Base-by-base conservation (phyloP, 116 monocot species). In the Zostera marina region DNA sequence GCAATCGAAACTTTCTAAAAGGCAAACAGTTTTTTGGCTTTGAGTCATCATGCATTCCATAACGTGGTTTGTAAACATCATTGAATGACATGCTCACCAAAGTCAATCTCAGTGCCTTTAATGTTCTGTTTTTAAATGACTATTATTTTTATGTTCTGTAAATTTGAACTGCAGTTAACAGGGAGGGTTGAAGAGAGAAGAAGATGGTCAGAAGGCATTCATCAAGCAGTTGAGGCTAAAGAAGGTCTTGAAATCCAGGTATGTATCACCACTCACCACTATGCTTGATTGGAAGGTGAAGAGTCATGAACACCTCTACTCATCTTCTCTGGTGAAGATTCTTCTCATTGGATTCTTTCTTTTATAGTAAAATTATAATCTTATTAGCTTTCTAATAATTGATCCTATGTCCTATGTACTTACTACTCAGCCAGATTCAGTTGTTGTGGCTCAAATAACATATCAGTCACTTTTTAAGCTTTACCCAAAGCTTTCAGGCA, bases 191-290 rank as follows among this genome's bases (percentile, higher is more conserved):
- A 98, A 71, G 91, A 90, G 52, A 87, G 81, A 77, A 78, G 98
- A 61, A 78, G 98, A 77, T 98, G 98, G 98, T 86, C 98, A 76
- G 86, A 98, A 24, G 98, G 98, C 43, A 98, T 98, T 66, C 98
- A 98, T 71, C 98, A 98, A 73, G 91, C 98, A 53, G 98, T 98
- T 44, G 98, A 98, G 71, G 98, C 98, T 26, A 98, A 98, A 80
- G 98, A 98, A 75, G 80, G 98, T 48, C 78, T 98, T 20, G 70
- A 78, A 73, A 90, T 98, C 54, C 86, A 98, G 86, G 98, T 90
- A 66, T 19, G 39, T 41, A 2, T 64, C 49, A 49, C 17, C n/a
- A n/a, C n/a, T n/a, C n/a, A n/a, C n/a, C n/a, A n/a, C n/a, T n/a
- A n/a, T n/a, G n/a, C n/a, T n/a, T n/a, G n/a, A n/a, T n/a, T n/a